phyloP scores from a whole-genome alignment of 768 basidiomycete genomes.

The Mycena belliarum region DNA sequence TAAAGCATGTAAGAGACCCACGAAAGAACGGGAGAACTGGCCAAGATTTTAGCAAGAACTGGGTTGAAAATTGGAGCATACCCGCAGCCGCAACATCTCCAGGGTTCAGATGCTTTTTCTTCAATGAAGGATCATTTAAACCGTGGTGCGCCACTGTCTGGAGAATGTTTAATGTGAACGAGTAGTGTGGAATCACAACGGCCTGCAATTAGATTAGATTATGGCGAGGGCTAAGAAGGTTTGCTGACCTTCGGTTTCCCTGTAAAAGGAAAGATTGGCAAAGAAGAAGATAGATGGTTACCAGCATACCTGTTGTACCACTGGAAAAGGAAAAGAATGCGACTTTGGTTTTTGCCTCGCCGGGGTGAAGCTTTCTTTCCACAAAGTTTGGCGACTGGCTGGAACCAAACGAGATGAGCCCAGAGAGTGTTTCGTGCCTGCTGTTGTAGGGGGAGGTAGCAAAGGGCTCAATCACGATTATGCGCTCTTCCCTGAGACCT shows the following conservation, averaged over 20 bases:
- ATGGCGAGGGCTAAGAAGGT: background rate
- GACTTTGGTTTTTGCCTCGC: conserved; percentile 60
- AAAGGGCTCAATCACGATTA: conserved; percentile 38
- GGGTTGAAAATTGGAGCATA: conserved; percentile 28
- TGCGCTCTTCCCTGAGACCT: conserved; percentile 43
- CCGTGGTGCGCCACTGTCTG: conserved; percentile 57
- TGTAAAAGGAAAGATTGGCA: conserved; percentile 10
- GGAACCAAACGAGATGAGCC: conserved; percentile 47
- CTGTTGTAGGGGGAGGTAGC: conserved; percentile 9
- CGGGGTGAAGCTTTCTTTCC: conserved; percentile 49
- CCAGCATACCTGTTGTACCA: conserved; percentile 65
- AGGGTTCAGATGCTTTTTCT: conserved; percentile 42
- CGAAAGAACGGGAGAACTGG: conserved; percentile 64
- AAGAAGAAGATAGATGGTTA: conserved; percentile 10
- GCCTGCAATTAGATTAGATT: conserved; percentile 40
- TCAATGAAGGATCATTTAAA: conserved; percentile 41
- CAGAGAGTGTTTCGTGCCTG: conserved; percentile 38
- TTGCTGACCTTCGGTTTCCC: conserved; percentile 39
- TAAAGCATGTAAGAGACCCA: conserved; percentile 30
- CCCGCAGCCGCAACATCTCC: conserved; percentile 63
- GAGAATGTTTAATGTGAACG: conserved; percentile 63
- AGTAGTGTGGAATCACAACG: conserved; percentile 65
- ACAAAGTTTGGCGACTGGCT: conserved; percentile 38
- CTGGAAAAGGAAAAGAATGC: conserved; percentile 76
- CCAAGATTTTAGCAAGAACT: background rate